Conservation (phyloP, 257 asterid species). For the Anisodus acutangulus region DNA sequence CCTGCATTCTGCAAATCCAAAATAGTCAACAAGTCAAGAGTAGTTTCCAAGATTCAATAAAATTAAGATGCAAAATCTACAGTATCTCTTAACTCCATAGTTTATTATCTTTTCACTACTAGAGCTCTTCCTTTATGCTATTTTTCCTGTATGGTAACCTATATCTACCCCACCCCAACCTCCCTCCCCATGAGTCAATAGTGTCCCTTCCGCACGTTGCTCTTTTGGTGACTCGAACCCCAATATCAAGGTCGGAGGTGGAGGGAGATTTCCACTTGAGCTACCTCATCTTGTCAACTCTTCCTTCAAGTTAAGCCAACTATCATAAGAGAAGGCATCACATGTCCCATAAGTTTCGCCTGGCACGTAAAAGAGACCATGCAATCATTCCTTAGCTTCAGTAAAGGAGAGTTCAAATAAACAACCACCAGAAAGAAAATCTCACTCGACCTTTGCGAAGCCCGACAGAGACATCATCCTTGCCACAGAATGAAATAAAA, state of each 20-base stretch:
- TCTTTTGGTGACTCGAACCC: not conserved
- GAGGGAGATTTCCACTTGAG: not conserved
- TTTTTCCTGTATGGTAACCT: constrained; percentile 7
- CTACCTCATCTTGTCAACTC: not conserved
- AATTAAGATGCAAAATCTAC: not conserved
- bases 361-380: not conserved
- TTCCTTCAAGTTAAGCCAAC: not conserved
- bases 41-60: not conserved
- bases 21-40: not conserved
- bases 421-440: not conserved
- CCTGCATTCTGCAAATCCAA: constrained; percentile 65
- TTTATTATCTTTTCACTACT: not conserved
- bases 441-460: not conserved
- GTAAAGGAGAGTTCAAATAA: not conserved
- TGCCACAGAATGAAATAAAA: not conserved
- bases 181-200: not conserved
- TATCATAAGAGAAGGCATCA: not conserved
- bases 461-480: not conserved
- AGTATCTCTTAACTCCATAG: not conserved
- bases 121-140: not conserved
- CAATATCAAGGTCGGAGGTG: not conserved
- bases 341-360: not conserved
- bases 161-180: not conserved
- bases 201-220: not conserved
- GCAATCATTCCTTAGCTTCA: not conserved